Evolutionary conservation across 495 filamentous ascomycete genomes (phyloP).

Genomic region (Talaromyces wortmannii): DNA sequence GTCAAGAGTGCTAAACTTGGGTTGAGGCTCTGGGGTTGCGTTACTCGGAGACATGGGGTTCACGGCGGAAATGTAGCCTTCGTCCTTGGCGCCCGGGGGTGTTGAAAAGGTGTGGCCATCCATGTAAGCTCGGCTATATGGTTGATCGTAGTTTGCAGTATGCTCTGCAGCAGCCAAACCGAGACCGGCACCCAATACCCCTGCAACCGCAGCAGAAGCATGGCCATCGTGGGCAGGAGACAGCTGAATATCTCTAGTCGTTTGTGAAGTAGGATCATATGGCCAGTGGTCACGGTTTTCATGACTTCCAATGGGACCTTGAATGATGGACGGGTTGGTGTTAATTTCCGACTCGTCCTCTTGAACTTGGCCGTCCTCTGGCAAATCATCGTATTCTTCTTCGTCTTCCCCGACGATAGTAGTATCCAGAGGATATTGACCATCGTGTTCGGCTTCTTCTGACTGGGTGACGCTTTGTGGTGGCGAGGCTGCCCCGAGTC

Average conservation of each 20-base stretch:
- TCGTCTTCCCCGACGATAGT: constrained; percentile 66
- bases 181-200: constrained; percentile 15
- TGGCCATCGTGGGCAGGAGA: constrained; percentile 31
- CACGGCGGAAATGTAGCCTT: constrained; percentile 86
- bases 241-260: constrained; percentile 30
- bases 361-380: constrained; percentile 44
- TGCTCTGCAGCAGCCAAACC: constrained; percentile 22
- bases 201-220: constrained; percentile 32
- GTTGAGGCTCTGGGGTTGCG: constrained; percentile 52
- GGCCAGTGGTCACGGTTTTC: constrained; percentile 46
- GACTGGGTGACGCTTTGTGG: constrained; percentile 69
- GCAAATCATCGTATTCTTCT: constrained; percentile 29
- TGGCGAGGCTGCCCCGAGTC: constrained; percentile 55
- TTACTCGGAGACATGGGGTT: constrained; percentile 54
- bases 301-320: constrained; percentile 57
- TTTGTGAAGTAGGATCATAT: constrained; percentile 41
- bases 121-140: constrained; percentile 33
- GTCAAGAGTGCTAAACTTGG: constrained; percentile 51
- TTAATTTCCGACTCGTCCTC: constrained; percentile 57
- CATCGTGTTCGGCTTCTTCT: constrained; percentile 45
- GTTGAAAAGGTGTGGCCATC: constrained; percentile 28
- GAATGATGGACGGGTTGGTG: constrained; percentile 72
- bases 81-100: constrained; percentile 55
- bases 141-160: constrained; percentile 19
- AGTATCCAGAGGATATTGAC: constrained; percentile 28